A percentile compares a stretch with the other conserved stretches of the same genome.
Conservation (phyloP, 2,329 filamentous ascomycete species). For the Ophiocordyceps camponoti-saundersi region DNA sequence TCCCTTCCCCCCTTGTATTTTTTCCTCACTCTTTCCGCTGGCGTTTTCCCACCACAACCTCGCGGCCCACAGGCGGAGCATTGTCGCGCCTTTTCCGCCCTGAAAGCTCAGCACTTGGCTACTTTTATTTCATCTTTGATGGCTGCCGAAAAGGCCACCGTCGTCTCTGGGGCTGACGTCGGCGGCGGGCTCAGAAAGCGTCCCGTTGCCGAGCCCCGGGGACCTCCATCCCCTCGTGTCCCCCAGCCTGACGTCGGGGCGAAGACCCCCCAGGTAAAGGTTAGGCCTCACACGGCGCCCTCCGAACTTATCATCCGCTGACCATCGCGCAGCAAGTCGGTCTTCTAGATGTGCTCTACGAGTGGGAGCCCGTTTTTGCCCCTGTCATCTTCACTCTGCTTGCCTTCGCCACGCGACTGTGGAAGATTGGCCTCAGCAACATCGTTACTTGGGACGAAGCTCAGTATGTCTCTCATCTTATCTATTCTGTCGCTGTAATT, state of each 20-base stretch:
- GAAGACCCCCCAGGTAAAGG: slow-evolving; percentile 26
- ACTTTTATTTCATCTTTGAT: slow-evolving; percentile 16
- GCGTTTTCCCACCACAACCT: background rate
- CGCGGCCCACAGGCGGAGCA: background rate
- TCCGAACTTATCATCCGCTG: slow-evolving; percentile 1
- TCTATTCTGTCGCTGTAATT: background rate
- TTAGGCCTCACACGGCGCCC: background rate
- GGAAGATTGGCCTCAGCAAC: slow-evolving; percentile 51
- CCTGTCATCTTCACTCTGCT: slow-evolving; percentile 43
- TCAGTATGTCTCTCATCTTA: slow-evolving; percentile 29
- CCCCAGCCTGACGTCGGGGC: slow-evolving; percentile 24
- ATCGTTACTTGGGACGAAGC: slow-evolving; percentile 54
- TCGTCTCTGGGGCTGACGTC: slow-evolving; percentile 43
- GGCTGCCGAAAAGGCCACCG: slow-evolving; percentile 35
- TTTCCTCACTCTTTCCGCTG: background rate
- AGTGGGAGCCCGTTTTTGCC: slow-evolving; percentile 46
- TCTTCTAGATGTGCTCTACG: slow-evolving; percentile 43
- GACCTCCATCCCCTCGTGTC: slow-evolving; percentile 11
- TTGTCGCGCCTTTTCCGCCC: background rate
- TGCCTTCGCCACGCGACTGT: slow-evolving; percentile 50
- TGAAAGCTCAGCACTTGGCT: background rate
- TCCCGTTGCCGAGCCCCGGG: slow-evolving; percentile 21
- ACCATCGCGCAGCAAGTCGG: slow-evolving; percentile 26
- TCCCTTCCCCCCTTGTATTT: background rate
- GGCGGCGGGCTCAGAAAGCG: slow-evolving; percentile 40